Evolutionary conservation across 805 yeast genomes (phyloP), one percentile per base, ranked within the genome.

Genomic region (Torulaspora delbrueckii): DNA sequence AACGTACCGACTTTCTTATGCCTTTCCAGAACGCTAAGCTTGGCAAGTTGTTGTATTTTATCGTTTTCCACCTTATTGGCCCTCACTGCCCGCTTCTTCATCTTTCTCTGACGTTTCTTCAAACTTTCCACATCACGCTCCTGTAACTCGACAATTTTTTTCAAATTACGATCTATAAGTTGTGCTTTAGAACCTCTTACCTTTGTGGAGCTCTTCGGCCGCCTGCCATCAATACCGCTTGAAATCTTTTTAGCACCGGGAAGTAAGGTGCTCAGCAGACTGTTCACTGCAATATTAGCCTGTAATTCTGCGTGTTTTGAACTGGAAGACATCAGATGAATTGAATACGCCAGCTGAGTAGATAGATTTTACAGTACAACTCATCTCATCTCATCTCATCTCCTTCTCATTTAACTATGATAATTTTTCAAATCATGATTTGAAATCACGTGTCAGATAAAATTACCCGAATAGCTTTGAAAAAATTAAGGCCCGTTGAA

Each of bases 241-340:
- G 45, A 42, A n/a, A 55, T 37, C 24, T 50, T 52, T 7, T 57
- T 45, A 38, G 68, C 63, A 19, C 72, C 73, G 7, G 75, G 76
- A 8, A 71, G 55, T 5, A 72, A 54, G 8, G 51, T 51, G 25
- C 64, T 57, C 24, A 73, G 53, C 8, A 77, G 63, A 45, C 63
- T 67, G 50, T 71, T 72, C n/a, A 76, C 74, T 0, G 75, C 71
- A 8, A 55, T 46, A 14, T 64, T 63, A 0, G 76, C 73, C 45
- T 68, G 71, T 9, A 56, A 37, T 43, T 68, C 63, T 5, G 74
- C 59, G 3, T 60, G 42, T 13, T 58, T 58, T 3, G 70, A 60
- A 24, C 37, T 38, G 5, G 47, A 40, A 5, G 46, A 36, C 48
- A 55, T 52, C 10, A 27, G n/a, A 18, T 10, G 10, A 10, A 30